Evolutionary conservation across 371 early-diverging fungal species (phyloP), one percentile per base, ranked within the genome.

Genomic region (Massospora cicadina): DNA sequence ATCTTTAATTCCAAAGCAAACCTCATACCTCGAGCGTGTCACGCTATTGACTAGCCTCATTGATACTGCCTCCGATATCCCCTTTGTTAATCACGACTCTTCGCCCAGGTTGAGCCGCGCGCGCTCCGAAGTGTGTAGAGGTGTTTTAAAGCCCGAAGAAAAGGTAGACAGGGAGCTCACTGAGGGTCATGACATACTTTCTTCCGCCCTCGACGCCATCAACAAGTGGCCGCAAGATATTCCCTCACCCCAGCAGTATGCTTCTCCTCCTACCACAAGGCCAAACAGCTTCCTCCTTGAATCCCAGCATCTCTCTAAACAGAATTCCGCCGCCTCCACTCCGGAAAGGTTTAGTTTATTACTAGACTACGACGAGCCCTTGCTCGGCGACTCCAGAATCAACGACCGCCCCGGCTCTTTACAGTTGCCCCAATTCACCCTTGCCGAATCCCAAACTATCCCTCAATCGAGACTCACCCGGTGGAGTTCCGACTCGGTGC

Each of bases 11-110:
- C 7, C 32, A 12, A 21, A 60, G 60, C 60, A 60, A 60, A 60
- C 2, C 31, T 60, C 60, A 7, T 60, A 60, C 23, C 28, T 60
- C 12, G 60, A 60, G 30, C 25, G 60, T 25, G 60, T 60, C 13
- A 30, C 60, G 13, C 30, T 60, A 60, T 30, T 60, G 17, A 27
- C 60, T 21, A 60, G 30, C 60, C 30, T 60, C 26, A 27, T 57
- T 7, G 27, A 27, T 57, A 43, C 43, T 17, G 43, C 43, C 17
- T 43, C 43, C 43, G 43, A 43, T 43, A 17, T 43, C 17, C 43
- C 43, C 17, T 43, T 43, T 43, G 43, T 43, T 43, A 43, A 43
- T 43, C 43, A 43, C 5, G 43, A 43, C 17, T 17, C 5, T 43
- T 43, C 17, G 43, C 43, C 43, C 43, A 43, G 43, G 43, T 43